Evolutionary conservation across 108 stramenopile species (phyloP).

Genomic region (Cyclotella kingstonii): DNA sequence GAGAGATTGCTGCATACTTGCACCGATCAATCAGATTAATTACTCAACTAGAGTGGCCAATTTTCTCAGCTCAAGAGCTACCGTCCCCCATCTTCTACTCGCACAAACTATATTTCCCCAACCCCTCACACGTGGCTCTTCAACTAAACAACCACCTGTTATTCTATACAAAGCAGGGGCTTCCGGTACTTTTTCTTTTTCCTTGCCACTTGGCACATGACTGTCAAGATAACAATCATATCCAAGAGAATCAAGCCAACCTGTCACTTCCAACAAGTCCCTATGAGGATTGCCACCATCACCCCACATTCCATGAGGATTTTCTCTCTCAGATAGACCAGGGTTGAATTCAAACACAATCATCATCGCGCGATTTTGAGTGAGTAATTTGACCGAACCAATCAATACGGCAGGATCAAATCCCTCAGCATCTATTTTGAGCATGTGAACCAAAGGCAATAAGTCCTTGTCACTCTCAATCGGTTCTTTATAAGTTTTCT

Average conservation of each 20-base stretch:
- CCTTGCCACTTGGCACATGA: conserved; percentile 14
- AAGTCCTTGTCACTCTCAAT: background rate
- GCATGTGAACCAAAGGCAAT: conserved; percentile 29
- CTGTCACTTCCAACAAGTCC: conserved; percentile 16
- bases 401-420: conserved; percentile 32
- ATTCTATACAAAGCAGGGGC: conserved; percentile 40
- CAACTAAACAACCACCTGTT: conserved; percentile 29
- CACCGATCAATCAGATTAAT: too few relatives aligned
- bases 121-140: conserved; percentile 36
- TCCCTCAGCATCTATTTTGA: conserved; percentile 42
- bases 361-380: conserved; percentile 26
- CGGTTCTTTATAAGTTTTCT: conserved; percentile 8
- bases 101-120: conserved; percentile 47
- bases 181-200: conserved; percentile 7
- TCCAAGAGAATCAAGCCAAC: conserved; percentile 16
- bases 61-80: conserved; percentile 10
- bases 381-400: conserved; percentile 10
- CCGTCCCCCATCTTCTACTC: conserved; percentile 27
- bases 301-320: conserved; percentile 45
- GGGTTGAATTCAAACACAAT: conserved; percentile 47
- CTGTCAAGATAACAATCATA: conserved; percentile 41
- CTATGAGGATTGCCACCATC: conserved; percentile 15
- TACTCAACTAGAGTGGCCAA: conserved; percentile 13
- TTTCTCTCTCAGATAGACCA: conserved; percentile 19
- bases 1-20: too few relatives aligned